phyloP scores from a whole-genome alignment of 2,329 filamentous ascomycete genomes.

The Elsinoe ampelina region DNA sequence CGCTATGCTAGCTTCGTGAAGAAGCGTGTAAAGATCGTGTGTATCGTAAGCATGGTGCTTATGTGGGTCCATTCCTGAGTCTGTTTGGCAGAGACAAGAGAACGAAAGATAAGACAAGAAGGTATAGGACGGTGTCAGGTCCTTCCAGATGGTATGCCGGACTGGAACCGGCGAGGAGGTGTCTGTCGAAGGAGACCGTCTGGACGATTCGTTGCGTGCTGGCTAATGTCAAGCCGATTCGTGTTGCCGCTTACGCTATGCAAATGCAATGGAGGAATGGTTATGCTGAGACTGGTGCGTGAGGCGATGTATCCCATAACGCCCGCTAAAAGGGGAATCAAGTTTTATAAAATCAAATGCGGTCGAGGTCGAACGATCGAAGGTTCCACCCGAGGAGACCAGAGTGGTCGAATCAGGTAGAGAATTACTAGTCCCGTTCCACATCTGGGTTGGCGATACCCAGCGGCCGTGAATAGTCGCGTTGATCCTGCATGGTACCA shows the following conservation, averaged over 20 bases:
- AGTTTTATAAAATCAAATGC: constrained; percentile 5
- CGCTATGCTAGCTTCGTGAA: neutral
- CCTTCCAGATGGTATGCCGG: neutral
- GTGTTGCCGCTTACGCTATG: constrained; percentile 10
- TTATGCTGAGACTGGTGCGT: constrained; percentile 11
- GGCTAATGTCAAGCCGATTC: neutral
- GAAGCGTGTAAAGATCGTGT: neutral
- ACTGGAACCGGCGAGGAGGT: neutral
- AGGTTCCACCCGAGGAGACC: too few relatives aligned
- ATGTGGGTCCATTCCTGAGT: neutral
- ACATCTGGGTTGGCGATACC: constrained; percentile 32
- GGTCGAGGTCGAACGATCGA: too few relatives aligned
- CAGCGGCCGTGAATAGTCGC: constrained; percentile 40
- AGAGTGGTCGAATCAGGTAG: neutral
- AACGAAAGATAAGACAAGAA: constrained; percentile 6
- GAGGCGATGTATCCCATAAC: constrained; percentile 6
- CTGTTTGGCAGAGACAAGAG: neutral
- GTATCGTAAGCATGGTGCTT: neutral
- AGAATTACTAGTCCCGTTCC: neutral
- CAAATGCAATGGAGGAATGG: neutral
- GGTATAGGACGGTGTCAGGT: neutral
- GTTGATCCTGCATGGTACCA: constrained; percentile 38
- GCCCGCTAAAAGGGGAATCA: constrained; percentile 12
- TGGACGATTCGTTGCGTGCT: neutral
- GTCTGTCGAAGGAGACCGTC: neutral